Evolutionary conservation across 2,329 filamentous ascomycete genomes (phyloP).

Genomic region (Scorias spongiosa): DNA sequence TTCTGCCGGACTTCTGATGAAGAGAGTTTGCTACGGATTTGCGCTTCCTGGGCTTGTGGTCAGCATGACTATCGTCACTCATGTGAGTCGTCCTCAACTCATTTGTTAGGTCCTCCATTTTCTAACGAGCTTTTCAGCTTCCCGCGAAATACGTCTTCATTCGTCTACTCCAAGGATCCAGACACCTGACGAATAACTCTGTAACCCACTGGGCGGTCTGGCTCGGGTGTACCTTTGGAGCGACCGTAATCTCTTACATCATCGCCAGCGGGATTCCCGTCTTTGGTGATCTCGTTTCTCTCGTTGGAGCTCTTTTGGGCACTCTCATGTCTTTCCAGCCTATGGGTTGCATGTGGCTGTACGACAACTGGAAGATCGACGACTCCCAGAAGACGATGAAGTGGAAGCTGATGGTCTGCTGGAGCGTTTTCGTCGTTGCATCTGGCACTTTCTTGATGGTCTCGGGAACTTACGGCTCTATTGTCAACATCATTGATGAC

Average conservation of each 20-base stretch:
- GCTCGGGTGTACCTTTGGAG: constrained; percentile 5
- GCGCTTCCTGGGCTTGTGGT: constrained; percentile 10
- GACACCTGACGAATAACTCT: neutral
- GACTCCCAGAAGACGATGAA: constrained; percentile 5
- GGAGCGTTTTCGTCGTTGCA: constrained; percentile 20
- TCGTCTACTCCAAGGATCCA: neutral
- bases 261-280: constrained; percentile 14
- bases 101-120: neutral
- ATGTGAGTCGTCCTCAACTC: constrained; percentile 5
- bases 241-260: constrained; percentile 11
- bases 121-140: neutral
- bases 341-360: constrained; percentile 29
- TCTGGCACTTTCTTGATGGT: constrained; percentile 29
- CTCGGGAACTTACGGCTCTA: constrained; percentile 30
- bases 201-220: neutral
- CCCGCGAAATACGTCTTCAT: neutral
- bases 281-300: constrained; percentile 11
- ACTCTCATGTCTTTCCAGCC: constrained; percentile 13
- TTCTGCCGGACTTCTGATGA: constrained; percentile 27
- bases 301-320: constrained; percentile 14
- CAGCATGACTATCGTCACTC: constrained; percentile 7
- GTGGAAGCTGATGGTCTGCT: constrained; percentile 9
- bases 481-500: constrained; percentile 25
- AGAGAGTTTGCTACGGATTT: constrained; percentile 31
- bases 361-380: constrained; percentile 24